These are phyloP conservation scores for Populus tomentosa DNA, from an alignment of 441 rosid species.

Conservation along the genomic window DNA sequence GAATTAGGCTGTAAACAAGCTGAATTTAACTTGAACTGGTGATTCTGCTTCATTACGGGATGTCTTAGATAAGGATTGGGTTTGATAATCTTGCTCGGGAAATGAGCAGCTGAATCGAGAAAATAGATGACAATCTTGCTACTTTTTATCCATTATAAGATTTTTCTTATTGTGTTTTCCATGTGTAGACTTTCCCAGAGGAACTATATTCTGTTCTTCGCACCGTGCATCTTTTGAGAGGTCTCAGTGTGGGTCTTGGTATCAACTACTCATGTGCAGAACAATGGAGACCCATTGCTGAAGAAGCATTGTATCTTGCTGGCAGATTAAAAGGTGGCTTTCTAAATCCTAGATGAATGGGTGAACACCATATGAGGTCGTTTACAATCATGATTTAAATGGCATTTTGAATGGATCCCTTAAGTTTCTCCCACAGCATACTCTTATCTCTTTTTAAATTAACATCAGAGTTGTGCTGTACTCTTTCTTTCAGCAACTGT, in stretches of 20 bases:
- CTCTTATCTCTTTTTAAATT: neutral
- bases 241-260: slow-evolving; percentile 90
- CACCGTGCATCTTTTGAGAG: slow-evolving; percentile 80
- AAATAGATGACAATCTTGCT: neutral
- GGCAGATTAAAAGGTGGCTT: slow-evolving; percentile 67
- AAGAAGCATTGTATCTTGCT: slow-evolving; percentile 65
- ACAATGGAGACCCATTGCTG: slow-evolving; percentile 92
- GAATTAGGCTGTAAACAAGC: neutral
- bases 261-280: slow-evolving; percentile 79
- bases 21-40: neutral
- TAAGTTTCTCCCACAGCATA: neutral
- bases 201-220: slow-evolving; percentile 85
- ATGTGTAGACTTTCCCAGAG: slow-evolving; percentile 76
- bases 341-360: neutral
- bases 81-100: neutral
- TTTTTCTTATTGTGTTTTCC: neutral
- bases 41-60: neutral
- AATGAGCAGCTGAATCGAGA: too few species aligned
- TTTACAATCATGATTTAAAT: neutral
- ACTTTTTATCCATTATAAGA: neutral
- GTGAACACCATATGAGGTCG: too few species aligned
- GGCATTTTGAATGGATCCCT: neutral
- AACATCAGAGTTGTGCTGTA: neutral
- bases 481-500: neutral
- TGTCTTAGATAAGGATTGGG: neutral